A percentile compares a stretch with the other conserved stretches of the same genome.
Conservation (phyloP, 202 grass and related monocot genomes). For the Bolboschoenoplectus hybrid region DNA sequence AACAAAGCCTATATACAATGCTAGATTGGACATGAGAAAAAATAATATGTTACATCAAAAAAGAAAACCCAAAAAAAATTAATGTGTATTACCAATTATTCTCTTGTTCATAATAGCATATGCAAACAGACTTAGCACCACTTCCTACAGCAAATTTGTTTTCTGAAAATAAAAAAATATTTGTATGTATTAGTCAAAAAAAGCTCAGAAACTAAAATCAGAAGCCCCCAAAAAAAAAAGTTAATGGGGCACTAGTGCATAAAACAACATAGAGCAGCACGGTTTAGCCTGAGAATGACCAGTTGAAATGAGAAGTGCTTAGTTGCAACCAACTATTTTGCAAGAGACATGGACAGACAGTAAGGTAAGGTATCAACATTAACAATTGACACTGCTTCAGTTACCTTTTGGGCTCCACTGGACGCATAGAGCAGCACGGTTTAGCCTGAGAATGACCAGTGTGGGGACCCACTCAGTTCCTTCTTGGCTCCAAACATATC, state of each 20-base stretch:
- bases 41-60: neutral
- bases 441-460: conserved; percentile 96
- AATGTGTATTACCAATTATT: conserved; percentile 79
- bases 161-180: conserved; percentile 57
- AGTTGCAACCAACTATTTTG: conserved; percentile 1
- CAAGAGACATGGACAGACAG: neutral
- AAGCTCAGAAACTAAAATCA: conserved; percentile 22
- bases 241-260: conserved; percentile 18
- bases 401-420: conserved; percentile 98
- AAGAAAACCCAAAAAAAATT: neutral
- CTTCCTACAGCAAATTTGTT: conserved; percentile 99
- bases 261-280: neutral
- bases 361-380: conserved; percentile 5
- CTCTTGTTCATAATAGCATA: conserved; percentile 97
- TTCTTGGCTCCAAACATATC: conserved; percentile 99
- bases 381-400: conserved; percentile 20
- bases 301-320: neutral
- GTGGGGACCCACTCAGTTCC: conserved; percentile 94
- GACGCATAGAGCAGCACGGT: conserved; percentile 93
- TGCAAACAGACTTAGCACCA: conserved; percentile 94
- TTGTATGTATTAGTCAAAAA: conserved; percentile 32
- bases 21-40: neutral
- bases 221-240: neutral
- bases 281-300: too few species aligned
- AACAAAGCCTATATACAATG: neutral